Evolutionary conservation across 805 yeast genomes (phyloP), one percentile per base, ranked within the genome.

Genomic region (Wickerhamomyces silvicola): DNA sequence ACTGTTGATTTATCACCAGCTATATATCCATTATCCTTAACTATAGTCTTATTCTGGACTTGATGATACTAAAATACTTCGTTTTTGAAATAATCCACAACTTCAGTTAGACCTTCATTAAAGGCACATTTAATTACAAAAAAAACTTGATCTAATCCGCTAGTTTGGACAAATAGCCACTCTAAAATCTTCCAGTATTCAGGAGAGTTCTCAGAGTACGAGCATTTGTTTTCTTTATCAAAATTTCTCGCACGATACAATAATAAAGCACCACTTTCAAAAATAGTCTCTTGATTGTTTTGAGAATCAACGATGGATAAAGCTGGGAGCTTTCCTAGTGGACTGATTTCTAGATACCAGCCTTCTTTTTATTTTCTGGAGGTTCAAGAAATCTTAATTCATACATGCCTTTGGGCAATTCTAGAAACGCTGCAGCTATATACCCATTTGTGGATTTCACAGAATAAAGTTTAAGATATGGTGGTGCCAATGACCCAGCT

Each of bases 291-390:
- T 4, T 45, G 46, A 20, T 62, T 49, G 5, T 70, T 72, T 8
- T 64, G 27, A 8, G 37, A 21, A 17, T 40, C 33, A 14, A 35
- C 45, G 18, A 54, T 59, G 24, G 41, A 57, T 21, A 75, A 49
- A 0, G 75, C 65, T 18, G 82, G 82, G 31, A 76, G 66, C 44
- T 73, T 56, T 7, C 81, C 80, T 42, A 74, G 72, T 11, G 76
- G 73, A 46, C 73, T 71, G 44, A 70, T 50, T 35, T 66, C 57
- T 30, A 70, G 46, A 39, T 57, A 75, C 74, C 76, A 68, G 4
- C 60, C 68, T 42, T 65, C 62, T 42, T 73, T 73, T 74, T 50
- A 16, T 46, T 56, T 4, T 31, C 54, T 4, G 32, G 8, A 23
- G 75, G 43, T 38, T 67, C 68, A 33, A 75, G 50, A 8, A 44